A percentile compares a stretch with the other conserved stretches of the same genome.
These are phyloP conservation scores for Lasiodiplodia gonubiensis DNA, from an alignment of 2,329 filamentous ascomycete species.

Conservation along the genomic window DNA sequence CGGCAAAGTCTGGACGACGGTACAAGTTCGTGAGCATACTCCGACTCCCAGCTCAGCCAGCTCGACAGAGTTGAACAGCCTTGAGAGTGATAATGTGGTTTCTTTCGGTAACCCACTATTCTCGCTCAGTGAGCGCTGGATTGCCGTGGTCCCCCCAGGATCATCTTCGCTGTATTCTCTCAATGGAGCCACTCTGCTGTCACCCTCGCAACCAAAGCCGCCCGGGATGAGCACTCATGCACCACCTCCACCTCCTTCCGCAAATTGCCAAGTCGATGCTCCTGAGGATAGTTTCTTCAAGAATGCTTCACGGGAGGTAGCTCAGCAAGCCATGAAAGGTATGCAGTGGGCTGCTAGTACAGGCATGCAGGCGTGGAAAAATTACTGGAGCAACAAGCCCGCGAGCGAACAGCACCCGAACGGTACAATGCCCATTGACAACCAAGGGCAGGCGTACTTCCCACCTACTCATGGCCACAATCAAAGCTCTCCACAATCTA, in stretches of 20 bases:
- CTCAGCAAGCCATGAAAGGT: slow-evolving; percentile 76
- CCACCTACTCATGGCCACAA: slow-evolving; percentile 75
- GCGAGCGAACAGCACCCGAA: slow-evolving; percentile 31
- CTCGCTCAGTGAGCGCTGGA: slow-evolving; percentile 73
- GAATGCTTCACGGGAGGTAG: slow-evolving; percentile 78
- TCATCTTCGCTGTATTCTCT: slow-evolving; percentile 73
- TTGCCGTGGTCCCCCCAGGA: slow-evolving; percentile 77
- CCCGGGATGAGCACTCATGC: slow-evolving; percentile 64
- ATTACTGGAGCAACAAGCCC: slow-evolving; percentile 69
- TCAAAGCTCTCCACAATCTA: slow-evolving; percentile 61
- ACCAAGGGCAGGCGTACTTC: slow-evolving; percentile 60
- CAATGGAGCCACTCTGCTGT: slow-evolving; percentile 66
- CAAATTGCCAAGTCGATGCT: slow-evolving; percentile 73
- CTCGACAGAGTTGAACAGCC: slow-evolving; percentile 41
- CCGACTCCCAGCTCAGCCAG: slow-evolving; percentile 44
- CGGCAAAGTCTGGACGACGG: slow-evolving; percentile 89
- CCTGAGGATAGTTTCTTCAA: slow-evolving; percentile 76
- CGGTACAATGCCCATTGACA: slow-evolving; percentile 29
- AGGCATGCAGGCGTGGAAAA: slow-evolving; percentile 77
- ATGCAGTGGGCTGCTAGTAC: slow-evolving; percentile 80
- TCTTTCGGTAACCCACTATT: slow-evolving; percentile 68
- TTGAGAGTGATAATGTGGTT: slow-evolving; percentile 40
- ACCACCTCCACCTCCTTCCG: slow-evolving; percentile 70
- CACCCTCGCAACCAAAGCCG: slow-evolving; percentile 58
- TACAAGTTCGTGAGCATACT: slow-evolving; percentile 62